phyloP scores from a whole-genome alignment of 768 basidiomycete species.

The Boletellus ananas region DNA sequence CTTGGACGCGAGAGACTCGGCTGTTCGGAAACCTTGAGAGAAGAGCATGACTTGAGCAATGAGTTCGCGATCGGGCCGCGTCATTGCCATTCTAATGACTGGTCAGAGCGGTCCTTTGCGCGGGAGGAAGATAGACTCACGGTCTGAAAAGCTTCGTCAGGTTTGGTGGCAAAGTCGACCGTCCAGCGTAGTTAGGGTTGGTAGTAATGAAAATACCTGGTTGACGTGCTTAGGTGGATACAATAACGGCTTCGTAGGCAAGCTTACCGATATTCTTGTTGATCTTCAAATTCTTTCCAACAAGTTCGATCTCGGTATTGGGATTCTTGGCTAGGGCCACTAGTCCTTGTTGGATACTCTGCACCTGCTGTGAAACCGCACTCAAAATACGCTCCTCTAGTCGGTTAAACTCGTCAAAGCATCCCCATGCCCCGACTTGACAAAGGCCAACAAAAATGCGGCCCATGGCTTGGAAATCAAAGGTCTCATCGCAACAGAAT shows the following conservation, averaged over 20 bases:
- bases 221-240: slow-evolving; percentile 8
- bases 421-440: slow-evolving; percentile 99
- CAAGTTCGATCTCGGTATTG: slow-evolving; percentile 88
- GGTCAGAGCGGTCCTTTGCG: slow-evolving; percentile 6
- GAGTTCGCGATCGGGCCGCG: slow-evolving; percentile 93
- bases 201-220: slow-evolving; percentile 97
- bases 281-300: slow-evolving; percentile 90
- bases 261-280: slow-evolving; percentile 84
- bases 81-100: slow-evolving; percentile 89
- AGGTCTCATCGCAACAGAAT: slow-evolving; percentile 99
- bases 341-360: slow-evolving; percentile 95
- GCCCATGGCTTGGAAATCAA: slow-evolving; percentile 99
- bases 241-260: neutral
- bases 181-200: slow-evolving; percentile 98
- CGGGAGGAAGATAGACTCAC: slow-evolving; percentile 42
- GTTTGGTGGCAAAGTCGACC: slow-evolving; percentile 85
- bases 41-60: slow-evolving; percentile 99
- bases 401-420: slow-evolving; percentile 97
- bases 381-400: slow-evolving; percentile 96
- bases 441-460: slow-evolving; percentile 98
- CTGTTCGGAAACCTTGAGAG: slow-evolving; percentile 98
- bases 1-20: slow-evolving; percentile 95
- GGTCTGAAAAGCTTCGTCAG: slow-evolving; percentile 91
- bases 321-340: slow-evolving; percentile 80
- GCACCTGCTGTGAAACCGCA: slow-evolving; percentile 98